Conservation (phyloP, 2,329 filamentous ascomycete genomes). For the Periconia sp. region DNA sequence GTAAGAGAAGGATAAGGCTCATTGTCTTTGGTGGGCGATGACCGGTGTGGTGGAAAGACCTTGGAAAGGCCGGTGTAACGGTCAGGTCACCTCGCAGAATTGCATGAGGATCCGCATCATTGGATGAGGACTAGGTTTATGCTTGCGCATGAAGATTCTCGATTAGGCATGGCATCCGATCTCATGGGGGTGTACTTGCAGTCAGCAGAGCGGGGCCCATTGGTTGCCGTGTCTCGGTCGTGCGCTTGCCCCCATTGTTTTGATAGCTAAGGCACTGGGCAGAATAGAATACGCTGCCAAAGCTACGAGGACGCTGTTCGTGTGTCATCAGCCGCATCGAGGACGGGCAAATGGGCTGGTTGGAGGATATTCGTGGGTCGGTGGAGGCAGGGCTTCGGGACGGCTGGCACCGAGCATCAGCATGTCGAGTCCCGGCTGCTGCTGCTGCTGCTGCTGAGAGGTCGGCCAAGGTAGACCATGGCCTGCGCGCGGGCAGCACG, state of each 20-base stretch:
- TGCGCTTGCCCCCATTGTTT: slow-evolving; percentile 1
- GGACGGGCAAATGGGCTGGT: neutral
- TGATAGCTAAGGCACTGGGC: too few species aligned
- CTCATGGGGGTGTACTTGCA: neutral
- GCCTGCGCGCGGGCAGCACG: slow-evolving; percentile 3
- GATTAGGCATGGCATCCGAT: neutral
- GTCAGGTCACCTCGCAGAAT: neutral
- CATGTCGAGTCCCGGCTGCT: too few species aligned
- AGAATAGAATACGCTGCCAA: too few species aligned
- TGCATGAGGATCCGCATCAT: neutral
- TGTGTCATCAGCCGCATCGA: slow-evolving; percentile 5
- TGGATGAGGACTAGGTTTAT: neutral
- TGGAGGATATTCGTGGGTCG: neutral
- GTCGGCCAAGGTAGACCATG: slow-evolving; percentile 1
- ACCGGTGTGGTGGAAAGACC: neutral
- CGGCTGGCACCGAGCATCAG: neutral
- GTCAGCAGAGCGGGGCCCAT: neutral
- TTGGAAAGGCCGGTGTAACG: slow-evolving; percentile 2
- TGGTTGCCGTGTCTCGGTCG: neutral
- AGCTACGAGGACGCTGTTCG: neutral
- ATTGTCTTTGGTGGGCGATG: neutral
- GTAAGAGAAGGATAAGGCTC: neutral
- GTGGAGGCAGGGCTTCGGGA: neutral
- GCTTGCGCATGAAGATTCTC: neutral
- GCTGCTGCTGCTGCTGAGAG: neutral